phyloP scores from a whole-genome alignment of 257 asterid genomes.

The Hygrophila difformis region DNA sequence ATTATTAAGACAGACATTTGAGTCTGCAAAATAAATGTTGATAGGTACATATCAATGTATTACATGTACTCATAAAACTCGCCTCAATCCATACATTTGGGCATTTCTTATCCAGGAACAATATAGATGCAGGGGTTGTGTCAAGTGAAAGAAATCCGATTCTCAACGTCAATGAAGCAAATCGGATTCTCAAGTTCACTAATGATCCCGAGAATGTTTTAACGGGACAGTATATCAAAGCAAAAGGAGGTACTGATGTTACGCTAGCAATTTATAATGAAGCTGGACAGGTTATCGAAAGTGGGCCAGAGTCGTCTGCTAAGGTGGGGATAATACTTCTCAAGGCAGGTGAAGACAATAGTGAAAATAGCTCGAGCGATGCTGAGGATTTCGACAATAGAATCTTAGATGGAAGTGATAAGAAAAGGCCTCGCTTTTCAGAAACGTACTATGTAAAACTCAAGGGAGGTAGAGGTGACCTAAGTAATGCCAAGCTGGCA shows the following conservation, averaged over 20 bases:
- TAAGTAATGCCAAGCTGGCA: constrained; percentile 26
- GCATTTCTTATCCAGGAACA: constrained; percentile 21
- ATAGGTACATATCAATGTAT: neutral
- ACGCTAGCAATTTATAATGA: constrained; percentile 30
- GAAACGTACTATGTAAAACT: constrained; percentile 18
- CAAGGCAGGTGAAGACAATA: constrained; percentile 9
- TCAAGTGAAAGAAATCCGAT: constrained; percentile 19
- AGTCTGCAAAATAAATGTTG: neutral
- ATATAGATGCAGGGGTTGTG: constrained; percentile 6
- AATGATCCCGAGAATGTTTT: constrained; percentile 17
- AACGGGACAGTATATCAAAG: constrained; percentile 32
- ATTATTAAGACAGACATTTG: neutral
- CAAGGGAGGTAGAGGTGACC: constrained; percentile 26
- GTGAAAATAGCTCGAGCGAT: neutral
- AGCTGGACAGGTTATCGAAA: constrained; percentile 13
- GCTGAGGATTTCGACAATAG: neutral
- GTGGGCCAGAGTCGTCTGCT: too few relatives aligned
- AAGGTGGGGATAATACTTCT: constrained; percentile 37
- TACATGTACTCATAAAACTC: neutral
- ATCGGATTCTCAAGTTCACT: too few relatives aligned
- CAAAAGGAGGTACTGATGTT: constrained; percentile 17
- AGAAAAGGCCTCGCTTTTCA: constrained; percentile 32
- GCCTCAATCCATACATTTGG: neutral
- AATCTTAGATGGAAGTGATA: constrained; percentile 11
- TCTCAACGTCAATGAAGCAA: constrained; percentile 37